Percentiles rank a stretch among this genome's conserved stretches.
Evolutionary conservation across 768 basidiomycete genomes (phyloP).

Genomic region (Boletus rubescentipes): DNA sequence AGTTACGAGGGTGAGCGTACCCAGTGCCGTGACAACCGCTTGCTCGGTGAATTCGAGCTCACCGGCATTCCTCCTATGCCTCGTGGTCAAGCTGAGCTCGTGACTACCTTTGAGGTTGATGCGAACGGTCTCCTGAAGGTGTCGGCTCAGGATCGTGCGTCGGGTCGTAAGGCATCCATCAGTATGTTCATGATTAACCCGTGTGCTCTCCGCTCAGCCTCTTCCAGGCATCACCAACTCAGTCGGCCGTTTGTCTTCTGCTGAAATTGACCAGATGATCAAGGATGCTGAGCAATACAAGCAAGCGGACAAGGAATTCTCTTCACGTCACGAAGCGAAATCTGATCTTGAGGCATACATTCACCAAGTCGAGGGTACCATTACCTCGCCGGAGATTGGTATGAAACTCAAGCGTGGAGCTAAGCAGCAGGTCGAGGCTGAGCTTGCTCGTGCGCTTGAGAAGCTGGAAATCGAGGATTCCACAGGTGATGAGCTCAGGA

Average conservation of each 20-base stretch:
- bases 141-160: slow-evolving; percentile 96
- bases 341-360: slow-evolving; percentile 97
- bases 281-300: slow-evolving; percentile 98
- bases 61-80: slow-evolving; percentile 99
- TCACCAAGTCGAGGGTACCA: slow-evolving; percentile 94
- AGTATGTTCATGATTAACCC: slow-evolving; percentile 49
- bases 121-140: slow-evolving; percentile 99
- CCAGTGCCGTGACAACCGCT: slow-evolving; percentile 98
- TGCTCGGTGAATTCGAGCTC: slow-evolving; percentile 99
- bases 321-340: slow-evolving; percentile 96
- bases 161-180: slow-evolving; percentile 98
- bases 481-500: slow-evolving; percentile 90
- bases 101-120: slow-evolving; percentile 99
- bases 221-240: slow-evolving; percentile 91
- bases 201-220: slow-evolving; percentile 3
- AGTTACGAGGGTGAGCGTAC: slow-evolving; percentile 99
- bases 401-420: slow-evolving; percentile 99
- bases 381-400: slow-evolving; percentile 94
- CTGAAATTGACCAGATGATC: slow-evolving; percentile 99
- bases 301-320: slow-evolving; percentile 96
- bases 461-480: slow-evolving; percentile 98
- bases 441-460: slow-evolving; percentile 97
- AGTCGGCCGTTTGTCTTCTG: slow-evolving; percentile 94
- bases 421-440: slow-evolving; percentile 91
- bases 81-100: slow-evolving; percentile 98